Percentiles rank a stretch among this genome's conserved stretches.
Conservation (phyloP, 345 rosid species). For the Diplotaxis tenuifolia region DNA sequence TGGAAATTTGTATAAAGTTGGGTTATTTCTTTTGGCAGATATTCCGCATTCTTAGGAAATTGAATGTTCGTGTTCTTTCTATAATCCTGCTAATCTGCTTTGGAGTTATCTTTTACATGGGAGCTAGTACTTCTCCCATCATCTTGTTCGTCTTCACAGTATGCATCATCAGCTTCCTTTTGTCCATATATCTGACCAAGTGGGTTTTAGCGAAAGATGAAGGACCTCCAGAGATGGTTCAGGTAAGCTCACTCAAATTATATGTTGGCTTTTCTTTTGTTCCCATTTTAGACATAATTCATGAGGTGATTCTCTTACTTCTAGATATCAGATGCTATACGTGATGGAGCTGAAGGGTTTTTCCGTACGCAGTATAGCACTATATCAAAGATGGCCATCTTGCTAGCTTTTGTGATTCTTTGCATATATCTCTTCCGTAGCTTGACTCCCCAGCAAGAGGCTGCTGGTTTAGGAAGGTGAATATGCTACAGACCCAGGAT, state of each 20-base stretch:
- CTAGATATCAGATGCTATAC: conserved; percentile 98
- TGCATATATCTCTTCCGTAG: conserved; percentile 81
- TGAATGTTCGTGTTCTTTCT: conserved; percentile 76
- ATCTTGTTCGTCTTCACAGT: conserved; percentile 86
- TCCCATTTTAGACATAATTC: conserved; percentile 1
- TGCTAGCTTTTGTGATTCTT: conserved; percentile 86
- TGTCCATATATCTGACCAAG: conserved; percentile 73
- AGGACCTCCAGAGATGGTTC: conserved; percentile 96
- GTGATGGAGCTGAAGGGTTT: conserved; percentile 99
- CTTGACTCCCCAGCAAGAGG: conserved; percentile 91
- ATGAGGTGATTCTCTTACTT: conserved; percentile 39
- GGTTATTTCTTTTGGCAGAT: conserved; percentile 63
- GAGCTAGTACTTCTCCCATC: conserved; percentile 89
- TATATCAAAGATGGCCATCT: conserved; percentile 91
- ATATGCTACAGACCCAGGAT: conserved; percentile 13
- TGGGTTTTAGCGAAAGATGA: conserved; percentile 99
- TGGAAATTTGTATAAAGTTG: not conserved
- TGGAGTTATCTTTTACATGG: conserved; percentile 75
- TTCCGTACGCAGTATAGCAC: conserved; percentile 97
- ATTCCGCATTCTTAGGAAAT: conserved; percentile 71
- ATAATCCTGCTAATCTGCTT: conserved; percentile 64
- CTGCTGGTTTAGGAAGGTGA: conserved; percentile 97
- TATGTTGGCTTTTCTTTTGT: conserved; percentile 13
- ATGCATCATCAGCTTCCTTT: conserved; percentile 79
- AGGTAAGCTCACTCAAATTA: conserved; percentile 48